Evolutionary conservation across 202 grass and related monocot species (phyloP).

Genomic region (Miscanthus sacchariflorus): DNA sequence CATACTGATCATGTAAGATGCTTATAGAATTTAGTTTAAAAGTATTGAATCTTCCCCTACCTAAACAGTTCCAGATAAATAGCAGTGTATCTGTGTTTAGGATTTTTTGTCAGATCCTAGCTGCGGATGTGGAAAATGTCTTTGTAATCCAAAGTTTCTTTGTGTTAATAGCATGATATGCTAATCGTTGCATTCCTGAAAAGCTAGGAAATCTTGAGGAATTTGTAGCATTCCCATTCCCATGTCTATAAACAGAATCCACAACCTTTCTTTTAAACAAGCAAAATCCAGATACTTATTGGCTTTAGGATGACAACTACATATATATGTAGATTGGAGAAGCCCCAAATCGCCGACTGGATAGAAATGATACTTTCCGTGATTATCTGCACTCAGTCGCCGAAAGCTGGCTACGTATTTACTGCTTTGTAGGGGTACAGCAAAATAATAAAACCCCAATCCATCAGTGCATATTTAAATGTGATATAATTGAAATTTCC

Average conservation of each 20-base stretch:
- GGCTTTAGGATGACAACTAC: background rate
- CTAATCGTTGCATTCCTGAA: background rate
- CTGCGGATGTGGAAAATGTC: background rate
- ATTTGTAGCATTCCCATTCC: background rate
- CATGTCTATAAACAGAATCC: conserved; percentile 18
- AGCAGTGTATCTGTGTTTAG: background rate
- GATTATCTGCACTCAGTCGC: background rate
- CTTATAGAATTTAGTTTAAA: background rate
- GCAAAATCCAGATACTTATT: background rate
- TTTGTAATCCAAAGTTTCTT: background rate
- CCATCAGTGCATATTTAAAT: too few species aligned
- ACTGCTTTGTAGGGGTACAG: background rate
- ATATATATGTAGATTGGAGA: background rate
- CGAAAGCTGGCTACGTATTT: background rate
- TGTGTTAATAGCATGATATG: background rate
- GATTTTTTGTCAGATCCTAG: background rate
- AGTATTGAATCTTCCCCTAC: background rate
- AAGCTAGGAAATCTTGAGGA: background rate
- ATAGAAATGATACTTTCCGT: background rate
- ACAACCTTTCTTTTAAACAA: background rate
- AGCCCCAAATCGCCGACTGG: background rate
- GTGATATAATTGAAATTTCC: background rate
- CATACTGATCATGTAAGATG: background rate
- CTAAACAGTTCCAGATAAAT: background rate
- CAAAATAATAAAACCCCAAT: background rate